Base-by-base conservation (phyloP, 441 rosid species). In the Erysimum pusillum region DNA sequence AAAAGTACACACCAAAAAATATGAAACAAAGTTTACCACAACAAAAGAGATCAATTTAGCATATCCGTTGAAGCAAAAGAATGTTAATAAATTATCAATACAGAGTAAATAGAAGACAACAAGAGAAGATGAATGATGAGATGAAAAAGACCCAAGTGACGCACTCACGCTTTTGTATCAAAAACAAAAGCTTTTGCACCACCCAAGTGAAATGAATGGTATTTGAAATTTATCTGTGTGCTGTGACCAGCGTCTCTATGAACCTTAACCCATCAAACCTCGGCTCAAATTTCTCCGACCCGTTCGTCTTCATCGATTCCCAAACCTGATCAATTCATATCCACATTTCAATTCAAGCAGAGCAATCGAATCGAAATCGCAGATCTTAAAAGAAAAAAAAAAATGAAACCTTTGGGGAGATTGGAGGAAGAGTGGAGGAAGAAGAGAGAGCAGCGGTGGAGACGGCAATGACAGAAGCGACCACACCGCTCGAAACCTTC, bases 191-290 rank as follows among this genome's bases (percentile, higher is more conserved):
- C 79, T 18, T 62, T 62, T 76, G 79, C 69, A 52, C 1, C 74
- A 68, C 63, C 20, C 39, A 51, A 59, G 54, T 48, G 18, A 31
- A 13, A 39, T 10, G 28, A 59, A 35, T 63, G 22, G 53, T 25
- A 63, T 25, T 20, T 14, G 9, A 51, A 67, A 54, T 65, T 38
- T 70, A 93, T 83, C 97, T 85, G 83, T 94, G 98, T 15, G 97
- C 97, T 11, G 98, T 94, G 4, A 94, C 79, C 74, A 94, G 79
- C 5, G 98, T 94, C 86, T 91, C 98, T 31, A 94, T 94, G 84
- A 94, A 94, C 84, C 92, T 86, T 77, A 94, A 74, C n/a, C 97
- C 97, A 63, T 94, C 98, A 67, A 93, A 90, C 59, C 89, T 86
- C 25, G 96, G 96, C 66, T 87, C 85, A 66, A 91, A 89, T 80